A percentile compares a stretch with the other conserved stretches of the same genome.
Evolutionary conservation across 305 asterid genomes (phyloP).

Genomic region (Ajuga reptans): DNA sequence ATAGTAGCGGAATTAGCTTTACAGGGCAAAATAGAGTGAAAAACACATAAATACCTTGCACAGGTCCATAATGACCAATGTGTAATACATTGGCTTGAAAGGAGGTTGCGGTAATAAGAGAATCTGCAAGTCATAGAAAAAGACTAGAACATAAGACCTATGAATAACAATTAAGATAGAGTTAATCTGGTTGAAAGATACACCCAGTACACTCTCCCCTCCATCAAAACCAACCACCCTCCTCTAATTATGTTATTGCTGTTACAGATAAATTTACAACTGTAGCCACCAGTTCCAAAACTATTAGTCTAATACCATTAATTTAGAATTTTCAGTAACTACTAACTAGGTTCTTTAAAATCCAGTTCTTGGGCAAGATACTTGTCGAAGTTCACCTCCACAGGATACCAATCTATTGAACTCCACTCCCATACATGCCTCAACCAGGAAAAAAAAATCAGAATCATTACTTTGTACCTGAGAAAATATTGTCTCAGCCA

Average conservation of each 20-base stretch:
- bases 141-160: background rate
- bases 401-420: background rate
- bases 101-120: slow-evolving; percentile 93
- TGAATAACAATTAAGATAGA: slow-evolving; percentile 3
- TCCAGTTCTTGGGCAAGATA: background rate
- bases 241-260: background rate
- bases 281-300: background rate
- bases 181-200: background rate
- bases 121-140: slow-evolving; percentile 51
- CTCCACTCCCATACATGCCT: background rate
- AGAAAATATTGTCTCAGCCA: slow-evolving; percentile 99
- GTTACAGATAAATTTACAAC: background rate
- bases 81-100: slow-evolving; percentile 85
- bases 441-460: background rate
- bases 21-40: slow-evolving; percentile 6
- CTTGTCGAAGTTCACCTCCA: background rate
- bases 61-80: slow-evolving; percentile 91
- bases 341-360: background rate
- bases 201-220: slow-evolving; percentile 3
- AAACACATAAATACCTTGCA: slow-evolving; percentile 65
- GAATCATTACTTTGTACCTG: slow-evolving; percentile 49
- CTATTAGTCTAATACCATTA: background rate
- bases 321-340: background rate
- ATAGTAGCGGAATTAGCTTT: background rate
- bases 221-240: background rate